A percentile compares a stretch with the other conserved stretches of the same genome.
phyloP scores from a whole-genome alignment of 371 early-diverging fungal genomes.

The Mortierella sp. region DNA sequence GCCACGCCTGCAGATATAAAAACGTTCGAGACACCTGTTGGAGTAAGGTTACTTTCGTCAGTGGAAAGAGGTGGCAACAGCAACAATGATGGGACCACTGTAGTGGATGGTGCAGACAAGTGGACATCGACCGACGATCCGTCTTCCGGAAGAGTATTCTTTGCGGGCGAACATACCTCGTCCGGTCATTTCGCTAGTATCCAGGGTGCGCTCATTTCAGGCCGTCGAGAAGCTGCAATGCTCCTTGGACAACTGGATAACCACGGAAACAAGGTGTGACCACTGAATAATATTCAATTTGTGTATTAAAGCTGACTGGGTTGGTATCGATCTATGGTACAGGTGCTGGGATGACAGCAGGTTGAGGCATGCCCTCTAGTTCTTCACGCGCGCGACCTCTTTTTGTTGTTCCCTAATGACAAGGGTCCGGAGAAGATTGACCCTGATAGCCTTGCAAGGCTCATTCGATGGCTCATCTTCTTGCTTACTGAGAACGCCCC shows the following conservation, averaged over 20 bases:
- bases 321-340: too few species aligned
- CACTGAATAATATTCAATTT: too few species aligned
- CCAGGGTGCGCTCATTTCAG: conserved; percentile 49
- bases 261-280: too few species aligned
- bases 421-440: conserved; percentile 29
- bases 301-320: too few species aligned
- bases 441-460: conserved; percentile 24
- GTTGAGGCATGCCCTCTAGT: too few species aligned
- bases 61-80: conserved; percentile 1
- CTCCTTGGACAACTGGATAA: conserved; percentile 20
- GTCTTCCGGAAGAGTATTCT: conserved; percentile 31
- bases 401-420: conserved; percentile 16
- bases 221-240: conserved; percentile 39
- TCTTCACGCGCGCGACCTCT: neutral
- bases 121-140: conserved; percentile 20
- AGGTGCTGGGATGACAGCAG: too few species aligned
- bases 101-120: neutral
- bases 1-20: conserved; percentile 21
- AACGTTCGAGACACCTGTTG: conserved; percentile 27
- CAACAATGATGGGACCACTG: neutral
- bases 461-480: conserved; percentile 10
- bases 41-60: conserved; percentile 5
- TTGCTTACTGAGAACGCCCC: neutral
- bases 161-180: conserved; percentile 52
- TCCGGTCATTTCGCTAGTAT: conserved; percentile 32